Conservation (phyloP, 2,329 filamentous ascomycete species). For the Paracorniculantispora psalliotae region DNA sequence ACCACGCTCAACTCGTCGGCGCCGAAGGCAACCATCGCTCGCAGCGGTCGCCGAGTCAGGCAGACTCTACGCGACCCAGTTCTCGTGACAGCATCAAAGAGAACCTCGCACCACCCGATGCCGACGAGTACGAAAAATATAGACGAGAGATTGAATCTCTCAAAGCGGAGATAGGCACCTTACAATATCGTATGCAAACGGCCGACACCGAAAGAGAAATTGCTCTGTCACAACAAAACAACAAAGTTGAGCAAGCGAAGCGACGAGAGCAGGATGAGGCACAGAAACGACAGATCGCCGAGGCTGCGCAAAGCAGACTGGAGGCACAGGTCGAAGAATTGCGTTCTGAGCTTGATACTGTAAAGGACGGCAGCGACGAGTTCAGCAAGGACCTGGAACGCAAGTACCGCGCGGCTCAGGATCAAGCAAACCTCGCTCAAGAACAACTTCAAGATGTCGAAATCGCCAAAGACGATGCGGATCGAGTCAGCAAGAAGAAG, state of each 20-base stretch:
- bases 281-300: conserved; percentile 57
- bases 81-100: conserved; percentile 56
- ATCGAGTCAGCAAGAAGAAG: conserved; percentile 55
- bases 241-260: conserved; percentile 75
- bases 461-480: conserved; percentile 61
- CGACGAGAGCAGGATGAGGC: conserved; percentile 82
- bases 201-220: conserved; percentile 85
- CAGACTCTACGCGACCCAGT: conserved; percentile 39
- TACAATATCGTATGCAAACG: conserved; percentile 83
- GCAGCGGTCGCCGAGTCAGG: conserved; percentile 36
- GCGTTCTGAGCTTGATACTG: conserved; percentile 46
- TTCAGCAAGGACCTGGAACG: conserved; percentile 64
- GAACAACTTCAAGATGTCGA: conserved; percentile 76
- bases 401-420: conserved; percentile 64
- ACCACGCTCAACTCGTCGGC: conserved; percentile 56
- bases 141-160: conserved; percentile 65
- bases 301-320: conserved; percentile 48
- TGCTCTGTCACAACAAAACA: conserved; percentile 69
- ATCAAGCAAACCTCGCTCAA: conserved; percentile 66
- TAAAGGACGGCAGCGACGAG: conserved; percentile 44
- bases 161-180: conserved; percentile 80
- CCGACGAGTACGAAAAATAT: conserved; percentile 55
- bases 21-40: conserved; percentile 40
- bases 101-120: conserved; percentile 54
- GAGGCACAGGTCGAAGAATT: conserved; percentile 45